A percentile compares a stretch with the other conserved stretches of the same genome.
phyloP scores from a whole-genome alignment of 208 protist genomes.

The Jaenimonas drosophilae region DNA sequence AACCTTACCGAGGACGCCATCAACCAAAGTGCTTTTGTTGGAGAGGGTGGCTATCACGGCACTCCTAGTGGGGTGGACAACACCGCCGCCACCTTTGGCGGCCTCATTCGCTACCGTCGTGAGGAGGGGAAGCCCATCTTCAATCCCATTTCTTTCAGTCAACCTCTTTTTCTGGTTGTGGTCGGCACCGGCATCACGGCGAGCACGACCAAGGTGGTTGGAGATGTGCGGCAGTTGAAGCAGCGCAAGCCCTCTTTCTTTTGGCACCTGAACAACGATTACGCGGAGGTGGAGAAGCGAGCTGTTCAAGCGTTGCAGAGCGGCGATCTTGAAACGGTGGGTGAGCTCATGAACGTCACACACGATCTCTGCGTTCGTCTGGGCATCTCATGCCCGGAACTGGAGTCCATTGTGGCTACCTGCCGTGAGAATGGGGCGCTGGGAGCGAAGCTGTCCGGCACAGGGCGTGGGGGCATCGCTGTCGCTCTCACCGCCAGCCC shows the following conservation, averaged over 20 bases:
- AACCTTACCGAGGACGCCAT: slow-evolving; percentile 46
- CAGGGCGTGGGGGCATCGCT: slow-evolving; percentile 67
- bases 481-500: slow-evolving; percentile 30
- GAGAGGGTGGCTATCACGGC: slow-evolving; percentile 81
- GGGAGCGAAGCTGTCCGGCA: slow-evolving; percentile 77
- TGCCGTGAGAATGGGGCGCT: slow-evolving; percentile 33
- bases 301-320: slow-evolving; percentile 30
- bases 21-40: slow-evolving; percentile 57
- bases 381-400: slow-evolving; percentile 42
- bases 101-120: slow-evolving; percentile 60
- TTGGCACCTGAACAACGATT: slow-evolving; percentile 19
- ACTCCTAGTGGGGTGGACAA: slow-evolving; percentile 87
- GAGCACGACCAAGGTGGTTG: slow-evolving; percentile 58
- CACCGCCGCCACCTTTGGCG: slow-evolving; percentile 81
- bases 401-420: slow-evolving; percentile 56
- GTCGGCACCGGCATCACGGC: slow-evolving; percentile 77
- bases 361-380: slow-evolving; percentile 61
- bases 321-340: slow-evolving; percentile 27
- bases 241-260: slow-evolving; percentile 32
- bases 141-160: slow-evolving; percentile 13
- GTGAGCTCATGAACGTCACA: slow-evolving; percentile 50
- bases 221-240: slow-evolving; percentile 43
- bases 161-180: slow-evolving; percentile 60
- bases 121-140: slow-evolving; percentile 22
- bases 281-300: slow-evolving; percentile 20